Conservation (phyloP, 257 asterid species). For the Scutellaria galericulata region DNA sequence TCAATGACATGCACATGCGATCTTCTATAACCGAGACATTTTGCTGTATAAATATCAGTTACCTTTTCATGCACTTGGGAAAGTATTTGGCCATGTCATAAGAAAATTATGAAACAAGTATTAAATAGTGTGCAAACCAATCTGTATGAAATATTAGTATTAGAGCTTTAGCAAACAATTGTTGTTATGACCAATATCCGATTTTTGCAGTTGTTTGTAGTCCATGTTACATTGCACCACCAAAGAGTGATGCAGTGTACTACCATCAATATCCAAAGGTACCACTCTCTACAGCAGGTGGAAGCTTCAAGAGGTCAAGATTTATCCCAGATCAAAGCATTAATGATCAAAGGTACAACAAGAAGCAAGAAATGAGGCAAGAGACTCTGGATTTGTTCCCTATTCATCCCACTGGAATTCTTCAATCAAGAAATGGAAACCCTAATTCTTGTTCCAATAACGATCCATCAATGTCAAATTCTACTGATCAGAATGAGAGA, state of each 20-base stretch:
- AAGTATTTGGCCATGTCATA: background rate
- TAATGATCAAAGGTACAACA: conserved; percentile 40
- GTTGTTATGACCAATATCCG: background rate
- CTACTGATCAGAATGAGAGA: background rate
- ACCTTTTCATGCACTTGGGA: conserved; percentile 7
- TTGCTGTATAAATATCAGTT: background rate
- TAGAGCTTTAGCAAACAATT: no score
- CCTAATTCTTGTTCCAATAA: no score
- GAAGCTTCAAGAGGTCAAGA: conserved; percentile 29
- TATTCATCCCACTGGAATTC: conserved; percentile 66
- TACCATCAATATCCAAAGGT: conserved; percentile 53
- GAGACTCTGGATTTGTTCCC: conserved; percentile 83
- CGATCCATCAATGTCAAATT: no score
- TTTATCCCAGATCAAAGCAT: conserved; percentile 35
- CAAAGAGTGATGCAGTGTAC: conserved; percentile 37
- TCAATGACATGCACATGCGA: conserved; percentile 5
- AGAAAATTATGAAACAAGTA: no score
- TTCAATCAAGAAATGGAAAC: conserved; percentile 40
- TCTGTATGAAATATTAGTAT: no score
- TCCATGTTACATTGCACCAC: conserved; percentile 57
- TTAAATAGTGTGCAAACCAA: no score
- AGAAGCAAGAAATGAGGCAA: background rate
- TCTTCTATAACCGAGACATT: conserved; percentile 6
- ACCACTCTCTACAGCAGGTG: conserved; percentile 45
- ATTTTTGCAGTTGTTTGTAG: conserved; percentile 54